Conservation (phyloP, 2,329 filamentous ascomycete species). For the Ilyonectria robusta region DNA sequence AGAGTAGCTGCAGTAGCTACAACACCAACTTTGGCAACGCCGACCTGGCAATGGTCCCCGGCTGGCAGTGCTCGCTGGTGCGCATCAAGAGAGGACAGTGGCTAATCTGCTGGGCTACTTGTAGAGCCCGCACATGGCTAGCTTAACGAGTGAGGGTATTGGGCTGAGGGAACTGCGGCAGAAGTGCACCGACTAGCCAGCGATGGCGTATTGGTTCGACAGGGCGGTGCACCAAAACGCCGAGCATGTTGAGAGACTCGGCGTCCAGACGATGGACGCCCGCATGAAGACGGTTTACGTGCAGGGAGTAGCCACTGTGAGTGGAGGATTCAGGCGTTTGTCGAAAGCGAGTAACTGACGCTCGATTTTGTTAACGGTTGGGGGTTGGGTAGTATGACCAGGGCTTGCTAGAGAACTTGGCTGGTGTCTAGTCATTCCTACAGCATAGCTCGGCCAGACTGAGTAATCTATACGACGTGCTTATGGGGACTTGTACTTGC, state of each 20-base stretch:
- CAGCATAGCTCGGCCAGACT: neutral
- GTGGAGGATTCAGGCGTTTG: slow-evolving; percentile 75
- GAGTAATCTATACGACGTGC: too few species aligned
- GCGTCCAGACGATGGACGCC: slow-evolving; percentile 56
- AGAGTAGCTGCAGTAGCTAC: slow-evolving; percentile 69
- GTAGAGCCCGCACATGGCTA: slow-evolving; percentile 70
- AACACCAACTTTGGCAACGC: slow-evolving; percentile 69
- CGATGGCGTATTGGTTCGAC: slow-evolving; percentile 60
- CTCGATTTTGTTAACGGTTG: slow-evolving; percentile 74
- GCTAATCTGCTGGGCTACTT: slow-evolving; percentile 65
- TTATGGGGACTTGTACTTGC: too few species aligned
- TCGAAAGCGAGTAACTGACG: slow-evolving; percentile 64
- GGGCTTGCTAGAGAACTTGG: slow-evolving; percentile 66
- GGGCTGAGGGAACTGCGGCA: slow-evolving; percentile 68
- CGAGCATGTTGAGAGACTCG: slow-evolving; percentile 71
- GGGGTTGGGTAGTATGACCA: slow-evolving; percentile 68
- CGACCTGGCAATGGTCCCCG: slow-evolving; percentile 73
- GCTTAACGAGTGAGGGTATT: slow-evolving; percentile 68
- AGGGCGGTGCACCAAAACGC: slow-evolving; percentile 73
- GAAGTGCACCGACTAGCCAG: slow-evolving; percentile 61
- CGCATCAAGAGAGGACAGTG: slow-evolving; percentile 68
- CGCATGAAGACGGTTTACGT: slow-evolving; percentile 72
- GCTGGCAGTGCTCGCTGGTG: slow-evolving; percentile 77
- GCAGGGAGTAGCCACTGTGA: slow-evolving; percentile 68
- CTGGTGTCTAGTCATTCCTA: slow-evolving; percentile 43